Evolutionary conservation across 2,329 filamentous ascomycete species (phyloP).

Genomic region (Epicoccum nigrum): DNA sequence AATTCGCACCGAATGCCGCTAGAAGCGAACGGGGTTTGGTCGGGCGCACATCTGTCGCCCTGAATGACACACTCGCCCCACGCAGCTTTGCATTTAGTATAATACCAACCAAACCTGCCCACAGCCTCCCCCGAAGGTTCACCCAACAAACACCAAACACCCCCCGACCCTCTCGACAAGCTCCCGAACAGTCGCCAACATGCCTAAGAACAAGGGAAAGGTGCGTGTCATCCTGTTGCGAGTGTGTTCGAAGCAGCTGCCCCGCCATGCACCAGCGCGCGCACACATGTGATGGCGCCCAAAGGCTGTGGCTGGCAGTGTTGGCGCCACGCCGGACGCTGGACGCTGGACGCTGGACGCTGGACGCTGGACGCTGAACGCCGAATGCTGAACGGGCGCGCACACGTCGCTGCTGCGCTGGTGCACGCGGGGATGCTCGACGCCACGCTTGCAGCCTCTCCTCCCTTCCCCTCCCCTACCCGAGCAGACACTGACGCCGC

Average conservation of each 20-base stretch:
- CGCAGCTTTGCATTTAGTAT: constrained; percentile 3
- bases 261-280: constrained; percentile 23
- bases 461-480: too few species aligned
- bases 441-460: background rate
- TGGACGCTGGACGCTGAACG: too few species aligned
- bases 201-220: constrained; percentile 99
- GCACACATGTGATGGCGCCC: constrained; percentile 18
- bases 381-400: too few species aligned
- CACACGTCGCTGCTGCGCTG: too few species aligned
- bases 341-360: too few species aligned
- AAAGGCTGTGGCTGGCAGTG: too few species aligned
- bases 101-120: constrained; percentile 9
- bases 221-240: constrained; percentile 57
- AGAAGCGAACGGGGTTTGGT: background rate
- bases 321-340: too few species aligned
- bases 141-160: constrained; percentile 13
- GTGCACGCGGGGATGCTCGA: constrained; percentile 16
- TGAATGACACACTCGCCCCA: constrained; percentile 12
- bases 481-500: constrained; percentile 29
- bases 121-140: constrained; percentile 10
- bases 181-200: constrained; percentile 55
- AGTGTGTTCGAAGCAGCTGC: constrained; percentile 20
- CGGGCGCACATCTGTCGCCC: constrained; percentile 3
- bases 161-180: constrained; percentile 2
- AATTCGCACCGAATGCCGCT: background rate